Conservation (phyloP, 352 stramenopile genomes). For the Phytophthora sp. region DNA sequence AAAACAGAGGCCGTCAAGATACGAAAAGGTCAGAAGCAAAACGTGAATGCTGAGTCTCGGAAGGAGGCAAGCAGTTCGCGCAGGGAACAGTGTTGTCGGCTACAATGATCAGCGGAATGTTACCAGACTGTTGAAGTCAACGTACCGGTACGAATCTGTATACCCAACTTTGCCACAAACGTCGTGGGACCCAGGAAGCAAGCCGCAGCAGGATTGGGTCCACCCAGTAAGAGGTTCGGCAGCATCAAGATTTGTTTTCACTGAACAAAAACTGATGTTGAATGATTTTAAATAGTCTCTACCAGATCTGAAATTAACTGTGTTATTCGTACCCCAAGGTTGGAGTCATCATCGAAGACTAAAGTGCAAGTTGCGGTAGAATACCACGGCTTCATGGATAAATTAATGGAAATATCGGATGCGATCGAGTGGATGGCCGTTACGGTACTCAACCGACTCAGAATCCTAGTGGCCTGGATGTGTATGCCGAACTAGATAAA, state of each 20-base stretch:
- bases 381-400: too few relatives aligned
- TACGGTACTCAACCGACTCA: not conserved
- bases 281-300: not conserved
- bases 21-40: not conserved
- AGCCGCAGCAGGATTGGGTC: not conserved
- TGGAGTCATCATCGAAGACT: too few relatives aligned
- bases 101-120: not conserved
- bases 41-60: not conserved
- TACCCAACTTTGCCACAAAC: not conserved
- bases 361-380: too few relatives aligned
- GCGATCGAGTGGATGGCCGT: not conserved
- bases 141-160: not conserved
- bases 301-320: too few relatives aligned
- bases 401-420: too few relatives aligned
- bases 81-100: not conserved
- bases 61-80: constrained; percentile 2
- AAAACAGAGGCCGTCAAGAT: not conserved
- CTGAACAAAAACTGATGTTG: not conserved
- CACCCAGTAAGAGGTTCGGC: not conserved
- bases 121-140: not conserved
- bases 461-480: not conserved
- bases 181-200: not conserved
- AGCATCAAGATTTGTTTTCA: not conserved
- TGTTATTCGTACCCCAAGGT: too few relatives aligned
- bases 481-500: not conserved